phyloP scores from a whole-genome alignment of 1,284 basidiomycete genomes.

The Kwoniella shivajii region DNA sequence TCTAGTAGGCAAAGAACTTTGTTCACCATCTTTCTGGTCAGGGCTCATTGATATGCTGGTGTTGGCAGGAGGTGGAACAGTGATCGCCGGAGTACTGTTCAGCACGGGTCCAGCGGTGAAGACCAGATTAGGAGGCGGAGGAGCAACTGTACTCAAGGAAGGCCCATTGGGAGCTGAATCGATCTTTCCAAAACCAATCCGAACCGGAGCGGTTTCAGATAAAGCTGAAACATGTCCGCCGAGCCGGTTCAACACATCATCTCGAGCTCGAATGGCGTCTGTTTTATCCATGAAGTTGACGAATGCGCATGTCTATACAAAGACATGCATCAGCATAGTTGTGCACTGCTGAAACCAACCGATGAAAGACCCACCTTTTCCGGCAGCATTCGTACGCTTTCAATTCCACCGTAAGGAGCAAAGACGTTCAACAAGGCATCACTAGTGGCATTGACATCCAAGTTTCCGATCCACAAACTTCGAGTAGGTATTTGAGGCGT shows the following conservation, averaged over 20 bases:
- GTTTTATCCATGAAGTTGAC: conserved; percentile 95
- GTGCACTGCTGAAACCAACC: not conserved
- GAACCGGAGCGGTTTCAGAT: conserved; percentile 88
- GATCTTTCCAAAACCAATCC: conserved; percentile 96
- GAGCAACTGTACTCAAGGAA: conserved; percentile 65
- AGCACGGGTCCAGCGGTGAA: conserved; percentile 51
- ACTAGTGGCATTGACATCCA: conserved; percentile 88
- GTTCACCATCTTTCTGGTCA: conserved; percentile 29
- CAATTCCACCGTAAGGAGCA: conserved; percentile 93
- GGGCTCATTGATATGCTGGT: conserved; percentile 16
- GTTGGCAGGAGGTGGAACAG: conserved; percentile 34
- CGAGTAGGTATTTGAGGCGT: conserved; percentile 81
- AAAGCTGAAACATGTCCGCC: conserved; percentile 86
- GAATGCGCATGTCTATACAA: conserved; percentile 86
- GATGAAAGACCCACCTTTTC: conserved; percentile 73
- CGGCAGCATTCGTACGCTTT: conserved; percentile 87
- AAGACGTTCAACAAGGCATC: conserved; percentile 94
- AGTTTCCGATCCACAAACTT: conserved; percentile 95
- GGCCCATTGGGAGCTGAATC: conserved; percentile 83
- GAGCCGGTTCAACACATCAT: conserved; percentile 91
- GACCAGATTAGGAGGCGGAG: conserved; percentile 53
- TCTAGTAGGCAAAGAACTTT: conserved; percentile 74
- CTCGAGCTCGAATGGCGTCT: conserved; percentile 92
- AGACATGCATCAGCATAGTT: conserved; percentile 3
- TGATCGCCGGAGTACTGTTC: conserved; percentile 17